These are phyloP conservation scores for Nakazawaea laoshanensis DNA, from an alignment of 805 yeast species.

Conservation along the genomic window DNA sequence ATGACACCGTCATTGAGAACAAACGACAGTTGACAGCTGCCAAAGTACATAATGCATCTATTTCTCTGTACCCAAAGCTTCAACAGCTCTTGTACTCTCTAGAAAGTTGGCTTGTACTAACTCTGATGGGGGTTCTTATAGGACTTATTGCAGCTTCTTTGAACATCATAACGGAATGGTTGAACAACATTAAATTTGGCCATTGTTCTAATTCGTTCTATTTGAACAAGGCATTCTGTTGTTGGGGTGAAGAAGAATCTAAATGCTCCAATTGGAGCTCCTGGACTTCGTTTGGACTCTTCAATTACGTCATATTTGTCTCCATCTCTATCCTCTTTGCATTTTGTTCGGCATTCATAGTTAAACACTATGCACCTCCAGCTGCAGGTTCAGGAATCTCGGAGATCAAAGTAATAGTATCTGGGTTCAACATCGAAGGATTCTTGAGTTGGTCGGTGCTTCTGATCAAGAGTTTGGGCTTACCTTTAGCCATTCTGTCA, in stretches of 20 bases:
- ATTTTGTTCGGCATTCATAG: slow-evolving; percentile 55
- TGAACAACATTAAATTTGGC: slow-evolving; percentile 75
- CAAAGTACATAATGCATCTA: not conserved
- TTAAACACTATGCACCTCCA: slow-evolving; percentile 65
- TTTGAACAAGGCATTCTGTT: slow-evolving; percentile 70
- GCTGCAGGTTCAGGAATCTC: slow-evolving; percentile 98
- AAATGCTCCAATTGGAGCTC: slow-evolving; percentile 61
- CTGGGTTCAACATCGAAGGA: slow-evolving; percentile 77
- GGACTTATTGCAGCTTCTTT: slow-evolving; percentile 81
- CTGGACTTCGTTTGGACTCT: slow-evolving; percentile 42
- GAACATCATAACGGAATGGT: slow-evolving; percentile 77
- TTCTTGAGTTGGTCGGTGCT: slow-evolving; percentile 72
- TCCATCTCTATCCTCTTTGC: slow-evolving; percentile 55
- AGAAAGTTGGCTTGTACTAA: slow-evolving; percentile 67
- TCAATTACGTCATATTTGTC: slow-evolving; percentile 53
- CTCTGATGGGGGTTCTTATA: slow-evolving; percentile 64
- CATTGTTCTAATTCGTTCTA: slow-evolving; percentile 66
- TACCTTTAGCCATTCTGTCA: slow-evolving; percentile 88
- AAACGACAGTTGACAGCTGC: slow-evolving; percentile 14
- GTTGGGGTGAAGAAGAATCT: slow-evolving; percentile 51
- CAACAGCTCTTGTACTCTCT: slow-evolving; percentile 26
- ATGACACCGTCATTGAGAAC: slow-evolving; percentile 48
- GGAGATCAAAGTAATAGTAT: slow-evolving; percentile 89
- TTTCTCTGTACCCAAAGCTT: slow-evolving; percentile 14
- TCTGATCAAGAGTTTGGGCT: slow-evolving; percentile 63